Evolutionary conservation across 1,284 basidiomycete species (phyloP).

Genomic region (Irpex sp.): DNA sequence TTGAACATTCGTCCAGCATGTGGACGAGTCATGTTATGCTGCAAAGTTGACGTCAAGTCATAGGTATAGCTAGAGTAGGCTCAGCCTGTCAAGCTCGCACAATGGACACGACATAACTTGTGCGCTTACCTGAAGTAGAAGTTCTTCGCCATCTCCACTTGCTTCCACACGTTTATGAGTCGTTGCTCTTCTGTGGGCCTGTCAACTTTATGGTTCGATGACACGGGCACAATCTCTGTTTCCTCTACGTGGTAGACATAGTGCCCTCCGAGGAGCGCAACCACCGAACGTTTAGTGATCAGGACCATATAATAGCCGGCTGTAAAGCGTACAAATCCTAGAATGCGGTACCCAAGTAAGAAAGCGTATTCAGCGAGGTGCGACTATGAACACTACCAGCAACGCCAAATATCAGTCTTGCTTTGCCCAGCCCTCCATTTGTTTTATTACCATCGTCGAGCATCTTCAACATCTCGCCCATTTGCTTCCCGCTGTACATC

Average conservation of each 20-base stretch:
- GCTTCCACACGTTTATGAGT: slow-evolving; percentile 91
- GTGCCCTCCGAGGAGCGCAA: slow-evolving; percentile 93
- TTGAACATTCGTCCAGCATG: slow-evolving; percentile 59
- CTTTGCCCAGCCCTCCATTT: slow-evolving; percentile 84
- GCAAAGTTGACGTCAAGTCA: slow-evolving; percentile 93
- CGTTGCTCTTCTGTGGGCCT: slow-evolving; percentile 82
- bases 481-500: slow-evolving; percentile 85
- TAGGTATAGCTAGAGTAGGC: slow-evolving; percentile 77
- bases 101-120: not conserved
- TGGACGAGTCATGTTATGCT: slow-evolving; percentile 80
- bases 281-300: slow-evolving; percentile 87
- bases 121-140: slow-evolving; percentile 90
- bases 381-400: slow-evolving; percentile 41
- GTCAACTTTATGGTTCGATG: slow-evolving; percentile 74
- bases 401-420: slow-evolving; percentile 77
- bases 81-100: no score
- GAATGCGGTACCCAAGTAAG: not conserved
- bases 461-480: slow-evolving; percentile 90
- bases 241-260: slow-evolving; percentile 97
- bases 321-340: slow-evolving; percentile 89
- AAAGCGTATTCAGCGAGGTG: no score
- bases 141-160: slow-evolving; percentile 97
- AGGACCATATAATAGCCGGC: slow-evolving; percentile 91
- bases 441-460: slow-evolving; percentile 91
- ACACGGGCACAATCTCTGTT: slow-evolving; percentile 80